phyloP scores from a whole-genome alignment of 2,329 filamentous ascomycete genomes.

The Fusarium kyushuense region DNA sequence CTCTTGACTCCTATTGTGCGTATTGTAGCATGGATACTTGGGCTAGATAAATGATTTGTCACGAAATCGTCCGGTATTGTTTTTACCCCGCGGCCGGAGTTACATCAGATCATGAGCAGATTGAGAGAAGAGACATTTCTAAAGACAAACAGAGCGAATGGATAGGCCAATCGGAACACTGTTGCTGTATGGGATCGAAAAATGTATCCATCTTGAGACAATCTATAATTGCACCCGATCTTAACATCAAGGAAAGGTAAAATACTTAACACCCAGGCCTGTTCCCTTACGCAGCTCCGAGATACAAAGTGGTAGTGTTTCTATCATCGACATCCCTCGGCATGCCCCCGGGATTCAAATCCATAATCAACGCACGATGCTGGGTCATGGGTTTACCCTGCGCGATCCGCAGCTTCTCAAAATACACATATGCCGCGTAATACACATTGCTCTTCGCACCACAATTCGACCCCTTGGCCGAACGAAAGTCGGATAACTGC shows the following conservation, averaged over 20 bases:
- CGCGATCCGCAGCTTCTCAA: slow-evolving; percentile 19
- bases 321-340: slow-evolving; percentile 3
- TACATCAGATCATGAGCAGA: not conserved
- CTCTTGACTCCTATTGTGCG: not conserved
- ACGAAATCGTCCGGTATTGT: not conserved
- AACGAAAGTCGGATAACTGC: slow-evolving; percentile 16
- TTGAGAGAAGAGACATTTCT: not conserved
- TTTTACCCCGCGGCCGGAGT: not conserved
- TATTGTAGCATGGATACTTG: too few species aligned
- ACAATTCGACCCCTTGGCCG: not conserved
- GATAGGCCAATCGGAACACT: not conserved
- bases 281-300: not conserved
- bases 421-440: slow-evolving; percentile 21
- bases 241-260: not conserved
- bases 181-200: not conserved
- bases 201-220: not conserved
- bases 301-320: not conserved
- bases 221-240: not conserved
- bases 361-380: not conserved
- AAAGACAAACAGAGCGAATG: not conserved
- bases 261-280: fast-evolving
- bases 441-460: slow-evolving; percentile 14
- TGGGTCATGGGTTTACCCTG: slow-evolving; percentile 12
- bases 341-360: not conserved
- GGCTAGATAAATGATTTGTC: not conserved